phyloP scores from a whole-genome alignment of 257 asterid genomes.

The Solanum dulcamara region DNA sequence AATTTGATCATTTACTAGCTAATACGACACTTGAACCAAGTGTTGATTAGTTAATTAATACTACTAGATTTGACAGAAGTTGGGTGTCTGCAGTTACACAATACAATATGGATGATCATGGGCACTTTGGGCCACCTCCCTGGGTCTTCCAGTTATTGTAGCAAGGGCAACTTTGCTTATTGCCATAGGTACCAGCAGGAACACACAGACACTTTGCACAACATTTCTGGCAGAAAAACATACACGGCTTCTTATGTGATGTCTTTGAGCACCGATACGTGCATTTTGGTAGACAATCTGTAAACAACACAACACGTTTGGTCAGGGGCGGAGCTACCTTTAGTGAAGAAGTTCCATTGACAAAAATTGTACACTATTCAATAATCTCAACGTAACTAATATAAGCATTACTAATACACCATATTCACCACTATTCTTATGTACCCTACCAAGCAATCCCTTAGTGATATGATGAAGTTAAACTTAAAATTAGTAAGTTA shows the following conservation, averaged over 20 bases:
- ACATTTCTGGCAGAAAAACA: slow-evolving; percentile 5
- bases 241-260: not conserved
- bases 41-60: not conserved
- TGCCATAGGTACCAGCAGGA: slow-evolving; percentile 3
- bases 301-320: not conserved
- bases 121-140: slow-evolving; percentile 7
- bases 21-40: not conserved
- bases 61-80: not conserved
- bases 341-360: no score
- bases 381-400: not conserved
- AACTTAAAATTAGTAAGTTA: not conserved
- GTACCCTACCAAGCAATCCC: no score
- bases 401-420: not conserved
- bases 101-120: not conserved
- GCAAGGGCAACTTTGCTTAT: slow-evolving; percentile 5
- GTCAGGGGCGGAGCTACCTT: not conserved
- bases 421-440: no score
- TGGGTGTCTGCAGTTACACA: not conserved
- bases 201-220: not conserved
- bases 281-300: slow-evolving; percentile 1
- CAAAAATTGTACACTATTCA: not conserved
- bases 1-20: not conserved
- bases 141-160: slow-evolving; percentile 7
- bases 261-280: not conserved
- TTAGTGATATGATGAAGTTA: not conserved